Percentiles rank a stretch among this genome's conserved stretches.
Evolutionary conservation across 495 filamentous ascomycete species (phyloP).

Genomic region (Aspergillus kassunensis): DNA sequence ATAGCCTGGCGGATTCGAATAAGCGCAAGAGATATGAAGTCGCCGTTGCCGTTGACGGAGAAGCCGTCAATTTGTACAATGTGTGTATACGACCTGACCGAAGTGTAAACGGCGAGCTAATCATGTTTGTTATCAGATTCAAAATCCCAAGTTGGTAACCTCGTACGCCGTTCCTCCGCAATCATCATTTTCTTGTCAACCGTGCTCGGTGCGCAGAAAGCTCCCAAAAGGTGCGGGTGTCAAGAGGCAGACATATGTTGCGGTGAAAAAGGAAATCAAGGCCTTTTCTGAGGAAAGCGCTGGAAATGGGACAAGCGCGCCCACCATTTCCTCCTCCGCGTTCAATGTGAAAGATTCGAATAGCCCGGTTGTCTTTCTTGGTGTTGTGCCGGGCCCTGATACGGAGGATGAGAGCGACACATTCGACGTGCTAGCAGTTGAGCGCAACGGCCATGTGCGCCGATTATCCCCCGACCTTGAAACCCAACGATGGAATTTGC

Average conservation of each 20-base stretch:
- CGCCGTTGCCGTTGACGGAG: slow-evolving; percentile 81
- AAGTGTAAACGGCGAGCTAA: too few species aligned
- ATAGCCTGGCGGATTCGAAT: slow-evolving; percentile 63
- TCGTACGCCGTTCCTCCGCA: slow-evolving; percentile 85
- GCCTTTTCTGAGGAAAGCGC: slow-evolving; percentile 51
- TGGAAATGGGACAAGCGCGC: slow-evolving; percentile 30
- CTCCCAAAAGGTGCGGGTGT: slow-evolving; percentile 45
- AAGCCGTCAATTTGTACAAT: slow-evolving; percentile 89
- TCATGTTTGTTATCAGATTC: slow-evolving; percentile 52
- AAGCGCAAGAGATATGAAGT: slow-evolving; percentile 87
- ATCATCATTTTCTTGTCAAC: slow-evolving; percentile 69
- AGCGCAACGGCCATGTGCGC: slow-evolving; percentile 41
- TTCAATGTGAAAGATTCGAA: slow-evolving; percentile 38
- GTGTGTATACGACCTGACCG: slow-evolving; percentile 50
- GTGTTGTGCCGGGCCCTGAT: slow-evolving; percentile 29
- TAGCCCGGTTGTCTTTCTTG: slow-evolving; percentile 41
- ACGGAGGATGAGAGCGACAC: slow-evolving; percentile 22
- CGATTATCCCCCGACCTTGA: slow-evolving; percentile 38
- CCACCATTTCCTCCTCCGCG: slow-evolving; percentile 38
- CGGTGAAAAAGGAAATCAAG: slow-evolving; percentile 43
- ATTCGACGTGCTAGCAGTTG: slow-evolving; percentile 46
- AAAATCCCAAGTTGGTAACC: slow-evolving; percentile 72
- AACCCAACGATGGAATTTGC: slow-evolving; percentile 40
- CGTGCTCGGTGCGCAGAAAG: slow-evolving; percentile 68
- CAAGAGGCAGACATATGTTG: slow-evolving; percentile 67